phyloP scores from a whole-genome alignment of 2,329 filamentous ascomycete genomes.

The Cladosporium sp. region DNA sequence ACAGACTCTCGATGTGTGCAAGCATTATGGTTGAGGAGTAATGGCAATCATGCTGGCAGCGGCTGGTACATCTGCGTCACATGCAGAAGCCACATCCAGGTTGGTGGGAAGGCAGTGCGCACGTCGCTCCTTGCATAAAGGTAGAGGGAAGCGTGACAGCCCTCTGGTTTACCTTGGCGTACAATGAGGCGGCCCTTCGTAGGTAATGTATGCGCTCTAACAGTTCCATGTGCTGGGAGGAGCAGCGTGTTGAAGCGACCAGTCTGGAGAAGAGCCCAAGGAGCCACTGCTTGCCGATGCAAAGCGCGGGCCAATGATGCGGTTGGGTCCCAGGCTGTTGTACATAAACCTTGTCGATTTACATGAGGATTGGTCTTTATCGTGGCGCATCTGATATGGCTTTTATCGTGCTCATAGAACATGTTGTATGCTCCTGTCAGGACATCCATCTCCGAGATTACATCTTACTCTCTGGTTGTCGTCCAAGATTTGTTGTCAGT shows the following conservation, averaged over 20 bases:
- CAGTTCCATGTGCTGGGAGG: background rate
- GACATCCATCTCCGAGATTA: background rate
- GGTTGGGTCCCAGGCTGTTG: background rate
- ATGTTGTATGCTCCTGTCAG: background rate
- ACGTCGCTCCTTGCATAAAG: background rate
- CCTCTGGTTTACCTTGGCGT: background rate
- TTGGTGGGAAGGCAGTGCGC: conserved; percentile 3
- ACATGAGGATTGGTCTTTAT: background rate
- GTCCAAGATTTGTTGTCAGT: no score
- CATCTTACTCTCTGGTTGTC: no score
- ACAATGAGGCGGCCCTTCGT: background rate
- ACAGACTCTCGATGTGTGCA: background rate
- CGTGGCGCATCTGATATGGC: background rate
- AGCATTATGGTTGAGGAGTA: conserved; percentile 6
- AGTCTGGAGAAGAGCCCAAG: background rate
- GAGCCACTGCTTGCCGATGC: background rate
- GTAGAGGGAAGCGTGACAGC: background rate
- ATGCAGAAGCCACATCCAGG: conserved; percentile 13
- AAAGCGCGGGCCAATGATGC: background rate
- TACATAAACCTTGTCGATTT: background rate
- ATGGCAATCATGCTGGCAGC: conserved; percentile 6
- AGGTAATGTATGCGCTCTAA: background rate
- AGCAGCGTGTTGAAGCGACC: background rate
- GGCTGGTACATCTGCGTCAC: conserved; percentile 2
- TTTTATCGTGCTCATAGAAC: background rate